phyloP scores from a whole-genome alignment of 129 eudicot species.

The sunflower (Helianthus annuus) region HanXRQr2.0-SUNRISE NC_035449.2:28720449-28720948 shows the following conservation, averaged over 20 bases:
- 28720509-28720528: too few relatives aligned
- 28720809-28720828: slow-evolving; percentile 9
- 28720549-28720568: neutral
- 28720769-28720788: slow-evolving; percentile 32
- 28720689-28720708: slow-evolving; percentile 10
- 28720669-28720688: slow-evolving; percentile 19
- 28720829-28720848: slow-evolving; percentile 7
- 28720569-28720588: neutral
- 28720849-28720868: slow-evolving; percentile 30
- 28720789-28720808: neutral
- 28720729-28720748: neutral
- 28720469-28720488: too few relatives aligned
- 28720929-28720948: slow-evolving; percentile 19
- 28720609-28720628: neutral
- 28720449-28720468: too few relatives aligned
- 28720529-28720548: neutral
- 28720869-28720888: slow-evolving; percentile 32
- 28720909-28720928: neutral
- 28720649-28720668: slow-evolving; percentile 22
- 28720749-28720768: slow-evolving; percentile 12
- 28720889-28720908: slow-evolving; percentile 23
- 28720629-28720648: slow-evolving; percentile 8
- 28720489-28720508: too few relatives aligned
- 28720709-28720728: neutral
- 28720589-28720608: neutral